phyloP scores from a whole-genome alignment of 2,329 filamentous ascomycete genomes.

The Phialemoniopsis sp. region DNA sequence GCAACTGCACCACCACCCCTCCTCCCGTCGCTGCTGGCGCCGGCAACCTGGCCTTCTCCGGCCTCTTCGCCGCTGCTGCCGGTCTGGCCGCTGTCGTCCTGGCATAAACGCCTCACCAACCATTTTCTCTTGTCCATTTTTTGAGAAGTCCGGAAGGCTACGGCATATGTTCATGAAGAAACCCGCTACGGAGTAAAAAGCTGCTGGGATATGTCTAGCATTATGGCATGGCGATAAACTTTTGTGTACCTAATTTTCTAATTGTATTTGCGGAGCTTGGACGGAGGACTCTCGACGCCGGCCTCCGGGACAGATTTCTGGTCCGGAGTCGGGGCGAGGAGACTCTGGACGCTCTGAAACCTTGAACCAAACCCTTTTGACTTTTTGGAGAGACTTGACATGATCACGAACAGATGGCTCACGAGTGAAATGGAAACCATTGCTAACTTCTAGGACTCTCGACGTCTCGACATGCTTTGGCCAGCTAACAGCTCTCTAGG shows the following conservation, averaged over 20 bases:
- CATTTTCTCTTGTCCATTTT: constrained; percentile 23
- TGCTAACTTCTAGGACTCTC: no score
- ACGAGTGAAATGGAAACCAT: no score
- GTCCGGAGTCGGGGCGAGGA: not conserved
- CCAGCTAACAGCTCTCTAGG: no score
- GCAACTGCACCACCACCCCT: constrained; percentile 17
- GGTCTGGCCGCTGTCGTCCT: constrained; percentile 50
- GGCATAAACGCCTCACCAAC: constrained; percentile 35
- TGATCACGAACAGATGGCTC: no score
- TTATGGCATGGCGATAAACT: constrained; percentile 20
- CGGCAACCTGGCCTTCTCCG: constrained; percentile 47
- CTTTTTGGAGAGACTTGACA: no score
- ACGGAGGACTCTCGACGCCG: constrained; percentile 1
- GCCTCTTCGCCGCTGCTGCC: constrained; percentile 48
- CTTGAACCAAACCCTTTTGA: no score
- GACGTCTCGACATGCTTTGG: no score
- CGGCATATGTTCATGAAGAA: constrained; percentile 29
- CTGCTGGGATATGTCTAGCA: constrained; percentile 14
- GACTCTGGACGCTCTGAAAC: no score
- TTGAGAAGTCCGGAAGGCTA: constrained; percentile 33
- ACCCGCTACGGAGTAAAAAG: constrained; percentile 25
- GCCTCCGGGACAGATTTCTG: no score
- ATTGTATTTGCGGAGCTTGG: constrained; percentile 26
- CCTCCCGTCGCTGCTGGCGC: constrained; percentile 44
- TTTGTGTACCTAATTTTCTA: constrained; percentile 45